Conservation (phyloP, 208 protist genomes). For the Polymyxa betae region DNA sequence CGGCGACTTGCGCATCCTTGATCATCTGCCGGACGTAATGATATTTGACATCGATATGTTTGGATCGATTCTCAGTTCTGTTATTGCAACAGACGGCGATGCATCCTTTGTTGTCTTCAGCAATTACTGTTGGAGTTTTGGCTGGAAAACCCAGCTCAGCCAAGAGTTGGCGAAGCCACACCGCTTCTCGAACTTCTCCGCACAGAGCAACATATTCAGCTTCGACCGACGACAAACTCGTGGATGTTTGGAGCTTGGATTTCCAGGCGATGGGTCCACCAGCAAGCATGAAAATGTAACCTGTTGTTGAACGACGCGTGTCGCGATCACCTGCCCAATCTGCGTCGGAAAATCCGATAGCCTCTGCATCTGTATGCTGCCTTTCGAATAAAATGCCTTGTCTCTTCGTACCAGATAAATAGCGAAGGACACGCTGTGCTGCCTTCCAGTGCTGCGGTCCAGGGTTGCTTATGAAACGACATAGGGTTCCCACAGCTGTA, state of each 20-base stretch:
- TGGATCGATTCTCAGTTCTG: neutral
- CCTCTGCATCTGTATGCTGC: neutral
- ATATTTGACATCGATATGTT: conserved; percentile 30
- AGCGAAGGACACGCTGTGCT: neutral
- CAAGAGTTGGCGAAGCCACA: conserved; percentile 28
- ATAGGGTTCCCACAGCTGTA: neutral
- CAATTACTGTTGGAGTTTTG: neutral
- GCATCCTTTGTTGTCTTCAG: neutral
- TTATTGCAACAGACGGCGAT: neutral
- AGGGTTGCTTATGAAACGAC: neutral
- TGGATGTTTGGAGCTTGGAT: conserved; percentile 6
- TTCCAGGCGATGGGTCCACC: conserved; percentile 16
- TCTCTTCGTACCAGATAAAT: neutral
- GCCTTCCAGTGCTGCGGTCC: neutral
- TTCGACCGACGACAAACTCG: neutral
- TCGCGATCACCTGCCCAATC: neutral
- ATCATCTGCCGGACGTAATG: neutral
- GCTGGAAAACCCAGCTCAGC: neutral
- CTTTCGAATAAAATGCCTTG: neutral
- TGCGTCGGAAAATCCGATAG: neutral
- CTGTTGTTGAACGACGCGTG: conserved; percentile 47
- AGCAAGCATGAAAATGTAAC: conserved; percentile 21
- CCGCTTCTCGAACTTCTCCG: neutral
- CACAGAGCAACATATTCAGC: conserved; percentile 48
- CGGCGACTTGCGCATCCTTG: neutral